Evolutionary conservation across 306 rosid genomes (phyloP), one percentile per base, ranked within the genome.

Genomic region (Cicer chorassanicum): DNA sequence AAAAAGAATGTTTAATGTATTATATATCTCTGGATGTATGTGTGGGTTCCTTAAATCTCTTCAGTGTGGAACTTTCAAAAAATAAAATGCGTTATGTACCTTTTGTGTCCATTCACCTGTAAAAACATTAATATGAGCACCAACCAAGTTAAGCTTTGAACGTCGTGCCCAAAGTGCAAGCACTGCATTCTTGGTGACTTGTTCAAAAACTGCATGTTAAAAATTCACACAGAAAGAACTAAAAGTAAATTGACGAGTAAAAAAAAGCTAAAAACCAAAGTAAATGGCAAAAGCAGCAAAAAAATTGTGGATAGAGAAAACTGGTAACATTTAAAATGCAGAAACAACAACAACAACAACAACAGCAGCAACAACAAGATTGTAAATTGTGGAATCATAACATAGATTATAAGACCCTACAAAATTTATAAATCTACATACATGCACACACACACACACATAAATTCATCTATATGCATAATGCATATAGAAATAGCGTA

Each of bases 61-160:
- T 40, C 60, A 3, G 8, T 1, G 53, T 77, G 50, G 13, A 61
- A 61, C 71, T 75, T 70, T 60, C 51, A 59, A 61, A 14, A 80
- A 48, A 76, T 67, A 50, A 76, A 76, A 76, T 72, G 68, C 83
- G 59, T 38, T 24, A 9, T 78, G 72, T 91, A 94, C 98, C 98
- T 94, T 94, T 77, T 94, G 98, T 72, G 98, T 94, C 97, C 97
- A 94, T 90, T 94, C 97, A 86, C 98, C 98, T 39, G 98, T 90
- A 89, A 94, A 94, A 75, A 94, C 97, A 86, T 94, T 91, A 73
- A 94, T 90, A 79, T 94, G 98, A 70, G 98, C 98, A 82, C 98
- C 98, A 76, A 94, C 96, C 85, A 94, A 80, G 84, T 94, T 90
- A 69, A 94, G 92, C 89, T 81, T 90, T 68, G 98, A 94, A 80